A percentile compares a stretch with the other conserved stretches of the same genome.
Conservation (phyloP, 306 rosid genomes). For the Prunus mongolica region DNA sequence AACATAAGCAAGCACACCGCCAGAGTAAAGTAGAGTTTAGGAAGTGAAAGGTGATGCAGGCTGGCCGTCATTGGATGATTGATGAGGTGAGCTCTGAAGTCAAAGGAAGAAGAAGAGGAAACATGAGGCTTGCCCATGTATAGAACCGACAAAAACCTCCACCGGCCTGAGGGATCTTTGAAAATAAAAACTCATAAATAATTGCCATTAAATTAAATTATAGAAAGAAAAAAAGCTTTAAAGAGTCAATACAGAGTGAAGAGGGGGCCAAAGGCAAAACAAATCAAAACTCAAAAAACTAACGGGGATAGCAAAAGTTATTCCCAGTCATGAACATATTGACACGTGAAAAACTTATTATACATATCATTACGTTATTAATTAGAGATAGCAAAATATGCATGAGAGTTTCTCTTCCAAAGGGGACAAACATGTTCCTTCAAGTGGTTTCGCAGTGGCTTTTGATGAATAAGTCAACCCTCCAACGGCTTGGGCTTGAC, state of each 20-base stretch:
- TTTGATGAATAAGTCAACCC: not conserved
- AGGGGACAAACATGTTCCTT: not conserved
- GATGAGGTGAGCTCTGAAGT: constrained; percentile 8
- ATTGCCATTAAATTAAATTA: not conserved
- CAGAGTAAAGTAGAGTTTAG: not conserved
- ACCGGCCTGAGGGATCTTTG: constrained; percentile 16
- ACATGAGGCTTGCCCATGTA: constrained; percentile 14
- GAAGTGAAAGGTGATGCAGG: not conserved
- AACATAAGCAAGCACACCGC: constrained; percentile 7
- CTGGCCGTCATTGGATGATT: not conserved
- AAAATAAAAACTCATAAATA: not conserved
- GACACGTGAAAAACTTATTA: fast-evolving
- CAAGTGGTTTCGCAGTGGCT: constrained; percentile 2
- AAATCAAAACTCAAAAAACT: too few relatives aligned
- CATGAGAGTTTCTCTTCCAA: too few relatives aligned
- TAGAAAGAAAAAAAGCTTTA: not conserved
- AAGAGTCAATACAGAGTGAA: not conserved
- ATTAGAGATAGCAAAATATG: fast-evolving
- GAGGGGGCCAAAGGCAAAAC: not conserved
- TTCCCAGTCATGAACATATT: too few relatives aligned
- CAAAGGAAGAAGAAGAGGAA: constrained; percentile 10
- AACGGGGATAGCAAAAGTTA: too few relatives aligned
- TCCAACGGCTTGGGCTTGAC: constrained; percentile 14
- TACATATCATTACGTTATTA: fast-evolving
- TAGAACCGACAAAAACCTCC: constrained; percentile 23